Percentiles rank a stretch among this genome's conserved stretches.
These are phyloP conservation scores for Santalum album DNA, from an alignment of 164 flowering plant species.

Conservation along the genomic window DNA sequence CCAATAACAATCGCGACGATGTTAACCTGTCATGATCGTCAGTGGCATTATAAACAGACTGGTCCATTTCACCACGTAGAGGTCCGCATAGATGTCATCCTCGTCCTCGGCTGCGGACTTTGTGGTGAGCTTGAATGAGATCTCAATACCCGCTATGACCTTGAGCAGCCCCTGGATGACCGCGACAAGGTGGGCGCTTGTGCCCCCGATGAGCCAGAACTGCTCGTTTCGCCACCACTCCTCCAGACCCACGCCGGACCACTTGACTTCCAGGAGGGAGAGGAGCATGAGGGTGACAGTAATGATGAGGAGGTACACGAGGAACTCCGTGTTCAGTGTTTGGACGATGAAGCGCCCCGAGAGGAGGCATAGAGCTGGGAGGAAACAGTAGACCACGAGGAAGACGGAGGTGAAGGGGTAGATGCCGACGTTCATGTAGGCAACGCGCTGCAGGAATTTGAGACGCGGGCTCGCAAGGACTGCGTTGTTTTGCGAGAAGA, in stretches of 20 bases:
- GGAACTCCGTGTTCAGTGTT: conserved; percentile 43
- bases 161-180: conserved; percentile 70
- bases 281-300: conserved; percentile 42
- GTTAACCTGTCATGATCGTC: conserved; percentile 47
- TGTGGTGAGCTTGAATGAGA: conserved; percentile 59
- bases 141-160: conserved; percentile 66
- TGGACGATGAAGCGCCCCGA: conserved; percentile 70
- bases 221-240: conserved; percentile 86
- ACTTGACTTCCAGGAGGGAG: conserved; percentile 61
- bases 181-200: conserved; percentile 70
- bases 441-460: conserved; percentile 60
- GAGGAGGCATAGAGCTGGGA: conserved; percentile 69
- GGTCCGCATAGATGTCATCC: conserved; percentile 57
- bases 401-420: conserved; percentile 86
- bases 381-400: conserved; percentile 69
- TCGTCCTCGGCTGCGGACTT: conserved; percentile 54
- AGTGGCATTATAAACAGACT: conserved; percentile 57
- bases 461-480: conserved; percentile 49
- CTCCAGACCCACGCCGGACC: conserved; percentile 65
- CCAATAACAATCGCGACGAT: conserved; percentile 47
- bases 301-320: conserved; percentile 53
- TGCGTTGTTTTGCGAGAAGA: conserved; percentile 71
- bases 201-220: conserved; percentile 72
- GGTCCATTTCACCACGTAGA: conserved; percentile 64
- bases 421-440: conserved; percentile 66